These are phyloP conservation scores for Gracilaria domingensis DNA, from an alignment of 23 red algal genomes.

Conservation along the genomic window DNA sequence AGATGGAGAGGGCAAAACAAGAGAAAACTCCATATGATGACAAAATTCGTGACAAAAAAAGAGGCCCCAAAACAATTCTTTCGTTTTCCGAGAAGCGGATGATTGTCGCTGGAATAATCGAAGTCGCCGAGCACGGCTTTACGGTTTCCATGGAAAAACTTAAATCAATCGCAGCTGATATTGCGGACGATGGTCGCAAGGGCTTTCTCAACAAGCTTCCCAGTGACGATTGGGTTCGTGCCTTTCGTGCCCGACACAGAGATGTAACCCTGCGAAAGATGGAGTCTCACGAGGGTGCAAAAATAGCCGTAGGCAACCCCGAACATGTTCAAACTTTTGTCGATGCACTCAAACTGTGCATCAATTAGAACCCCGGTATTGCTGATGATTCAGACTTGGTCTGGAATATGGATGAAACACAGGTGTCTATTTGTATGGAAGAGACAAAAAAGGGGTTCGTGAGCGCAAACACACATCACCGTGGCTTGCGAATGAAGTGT, in stretches of 20 bases:
- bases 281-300: neutral
- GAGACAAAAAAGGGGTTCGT: neutral
- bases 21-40: too few relatives aligned
- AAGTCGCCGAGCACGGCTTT: too few relatives aligned
- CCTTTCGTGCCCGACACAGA: neutral
- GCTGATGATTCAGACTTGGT: constrained; percentile 1
- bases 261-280: neutral
- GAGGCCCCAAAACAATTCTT: too few relatives aligned
- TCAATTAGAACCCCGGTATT: neutral
- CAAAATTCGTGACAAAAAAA: too few relatives aligned
- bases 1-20: too few relatives aligned
- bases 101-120: too few relatives aligned
- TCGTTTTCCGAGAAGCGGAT: too few relatives aligned
- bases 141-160: too few relatives aligned
- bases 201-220: neutral
- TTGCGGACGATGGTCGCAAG: neutral
- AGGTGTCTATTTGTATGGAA: neutral
- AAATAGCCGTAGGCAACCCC: neutral
- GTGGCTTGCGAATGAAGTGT: neutral
- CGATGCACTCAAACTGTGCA: neutral
- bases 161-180: too few relatives aligned
- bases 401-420: constrained; percentile 51
- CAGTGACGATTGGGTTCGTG: neutral
- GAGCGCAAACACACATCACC: neutral
- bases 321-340: neutral